Conservation (phyloP, 139 green algal genomes). For the Astrephomene gubernaculifera region DNA sequence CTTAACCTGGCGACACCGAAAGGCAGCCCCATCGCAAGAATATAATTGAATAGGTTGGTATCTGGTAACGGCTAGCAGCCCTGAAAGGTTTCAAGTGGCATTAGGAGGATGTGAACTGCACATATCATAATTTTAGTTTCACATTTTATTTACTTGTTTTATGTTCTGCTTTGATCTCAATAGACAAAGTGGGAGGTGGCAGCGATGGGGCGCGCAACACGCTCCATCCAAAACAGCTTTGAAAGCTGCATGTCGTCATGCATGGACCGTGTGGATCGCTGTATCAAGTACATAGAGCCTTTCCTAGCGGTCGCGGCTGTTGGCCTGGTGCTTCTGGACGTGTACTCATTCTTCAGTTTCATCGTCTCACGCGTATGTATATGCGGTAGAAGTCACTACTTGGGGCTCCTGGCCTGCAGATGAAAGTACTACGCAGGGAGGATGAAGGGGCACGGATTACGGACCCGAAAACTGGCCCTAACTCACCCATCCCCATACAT, state of each 20-base stretch:
- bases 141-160: no score
- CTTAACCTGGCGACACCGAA: no score
- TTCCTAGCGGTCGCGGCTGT: slow-evolving; percentile 41
- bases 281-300: slow-evolving; percentile 39
- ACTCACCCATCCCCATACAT: no score
- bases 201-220: no score
- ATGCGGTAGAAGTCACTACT: neutral
- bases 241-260: neutral
- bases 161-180: no score
- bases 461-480: neutral
- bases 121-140: no score
- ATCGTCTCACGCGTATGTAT: slow-evolving; percentile 35
- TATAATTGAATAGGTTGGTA: no score
- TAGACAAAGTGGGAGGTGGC: no score
- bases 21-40: no score
- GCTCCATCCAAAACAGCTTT: neutral
- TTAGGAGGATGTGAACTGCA: no score
- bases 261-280: slow-evolving; percentile 11
- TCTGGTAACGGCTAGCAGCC: no score
- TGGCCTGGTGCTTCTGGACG: slow-evolving; percentile 41
- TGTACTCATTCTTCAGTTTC: slow-evolving; percentile 49
- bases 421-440: neutral
- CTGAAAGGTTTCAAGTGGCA: no score
- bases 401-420: neutral
- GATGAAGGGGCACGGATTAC: neutral